Evolutionary conservation across 805 yeast species (phyloP).

Genomic region (Schwanniomyces vanrijiae): DNA sequence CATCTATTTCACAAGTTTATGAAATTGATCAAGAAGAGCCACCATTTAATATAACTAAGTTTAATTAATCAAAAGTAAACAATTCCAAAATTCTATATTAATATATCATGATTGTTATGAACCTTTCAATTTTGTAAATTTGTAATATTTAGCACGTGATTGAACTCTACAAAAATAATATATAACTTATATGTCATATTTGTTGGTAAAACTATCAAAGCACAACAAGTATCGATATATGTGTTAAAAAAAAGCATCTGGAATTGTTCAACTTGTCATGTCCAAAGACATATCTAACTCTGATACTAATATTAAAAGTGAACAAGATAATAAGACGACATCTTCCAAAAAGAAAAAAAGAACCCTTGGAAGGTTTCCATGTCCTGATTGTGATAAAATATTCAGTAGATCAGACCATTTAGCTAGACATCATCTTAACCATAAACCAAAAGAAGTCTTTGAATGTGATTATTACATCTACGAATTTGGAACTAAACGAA

Average conservation of each 20-base stretch:
- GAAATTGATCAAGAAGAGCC: background rate
- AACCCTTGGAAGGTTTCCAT: constrained; percentile 30
- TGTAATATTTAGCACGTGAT: background rate
- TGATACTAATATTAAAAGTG: background rate
- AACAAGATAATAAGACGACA: background rate
- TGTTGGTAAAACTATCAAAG: background rate
- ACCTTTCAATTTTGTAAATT: no score
- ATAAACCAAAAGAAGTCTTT: constrained; percentile 52
- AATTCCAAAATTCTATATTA: background rate
- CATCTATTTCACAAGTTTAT: background rate
- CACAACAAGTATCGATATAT: background rate
- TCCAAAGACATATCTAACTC: background rate
- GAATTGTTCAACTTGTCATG: background rate
- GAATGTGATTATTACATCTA: constrained; percentile 52
- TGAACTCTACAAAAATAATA: background rate
- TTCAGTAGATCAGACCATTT: constrained; percentile 65
- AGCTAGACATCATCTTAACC: constrained; percentile 64
- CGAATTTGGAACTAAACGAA: constrained; percentile 39
- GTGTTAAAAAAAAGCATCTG: background rate
- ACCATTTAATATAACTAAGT: background rate
- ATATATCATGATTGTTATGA: no score
- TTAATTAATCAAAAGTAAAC: background rate
- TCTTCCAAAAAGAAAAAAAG: constrained; percentile 20
- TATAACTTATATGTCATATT: background rate
- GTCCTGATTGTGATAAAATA: constrained; percentile 51